These are phyloP conservation scores for Silene latifolia DNA, from an alignment of 148 eudicot genomes.

Conservation along the genomic window DNA sequence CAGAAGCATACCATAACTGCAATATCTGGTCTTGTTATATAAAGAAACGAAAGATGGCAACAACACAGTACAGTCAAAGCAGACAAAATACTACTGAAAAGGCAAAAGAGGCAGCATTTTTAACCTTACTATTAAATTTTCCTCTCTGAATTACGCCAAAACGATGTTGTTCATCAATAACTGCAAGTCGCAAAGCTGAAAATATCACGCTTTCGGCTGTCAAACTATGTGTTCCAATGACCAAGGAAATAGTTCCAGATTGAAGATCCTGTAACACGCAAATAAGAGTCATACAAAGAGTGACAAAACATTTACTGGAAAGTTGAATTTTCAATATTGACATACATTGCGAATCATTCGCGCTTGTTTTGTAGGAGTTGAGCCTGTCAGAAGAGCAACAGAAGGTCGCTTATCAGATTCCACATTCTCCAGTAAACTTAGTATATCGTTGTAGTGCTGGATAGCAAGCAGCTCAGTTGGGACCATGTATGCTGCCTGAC, in stretches of 20 bases:
- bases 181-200: slow-evolving; percentile 77
- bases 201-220: slow-evolving; percentile 82
- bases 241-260: slow-evolving; percentile 71
- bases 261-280: slow-evolving; percentile 65
- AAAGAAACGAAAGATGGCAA: neutral
- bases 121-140: slow-evolving; percentile 86
- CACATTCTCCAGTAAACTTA: slow-evolving; percentile 53
- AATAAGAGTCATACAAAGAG: slow-evolving; percentile 20
- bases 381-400: slow-evolving; percentile 80
- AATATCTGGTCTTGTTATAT: slow-evolving; percentile 5
- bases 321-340: slow-evolving; percentile 1
- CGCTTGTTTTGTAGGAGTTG: slow-evolving; percentile 77
- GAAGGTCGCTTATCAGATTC: slow-evolving; percentile 48
- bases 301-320: neutral
- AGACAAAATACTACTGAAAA: neutral
- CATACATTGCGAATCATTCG: slow-evolving; percentile 69
- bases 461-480: slow-evolving; percentile 94
- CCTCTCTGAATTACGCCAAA: slow-evolving; percentile 99
- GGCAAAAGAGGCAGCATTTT: neutral
- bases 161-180: slow-evolving; percentile 94
- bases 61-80: neutral
- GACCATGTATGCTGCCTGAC: slow-evolving; percentile 95
- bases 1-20: slow-evolving; percentile 66
- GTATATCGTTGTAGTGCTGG: slow-evolving; percentile 78
- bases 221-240: slow-evolving; percentile 91